Evolutionary conservation across 2,329 filamentous ascomycete genomes (phyloP).

Genomic region (Chlorencoelia australis): DNA sequence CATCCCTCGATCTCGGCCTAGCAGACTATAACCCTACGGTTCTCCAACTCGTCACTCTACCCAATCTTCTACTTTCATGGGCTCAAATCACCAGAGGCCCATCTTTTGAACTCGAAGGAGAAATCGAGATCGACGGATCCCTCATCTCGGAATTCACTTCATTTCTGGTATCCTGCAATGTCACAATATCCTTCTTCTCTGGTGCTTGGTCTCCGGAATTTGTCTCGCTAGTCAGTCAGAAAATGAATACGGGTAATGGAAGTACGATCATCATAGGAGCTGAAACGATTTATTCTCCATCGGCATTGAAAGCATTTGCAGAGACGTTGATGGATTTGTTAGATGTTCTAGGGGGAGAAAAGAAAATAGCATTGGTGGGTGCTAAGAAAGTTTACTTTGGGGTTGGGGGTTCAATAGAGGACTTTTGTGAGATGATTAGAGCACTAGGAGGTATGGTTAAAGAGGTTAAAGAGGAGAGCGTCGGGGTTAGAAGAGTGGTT

Average conservation of each 20-base stretch:
- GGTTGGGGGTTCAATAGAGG: constrained; percentile 71
- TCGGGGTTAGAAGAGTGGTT: constrained; percentile 52
- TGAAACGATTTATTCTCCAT: constrained; percentile 76
- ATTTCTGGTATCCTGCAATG: constrained; percentile 38
- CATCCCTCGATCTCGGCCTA: constrained; percentile 48
- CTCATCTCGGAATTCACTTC: constrained; percentile 50
- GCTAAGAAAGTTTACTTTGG: constrained; percentile 80
- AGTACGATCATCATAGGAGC: constrained; percentile 53
- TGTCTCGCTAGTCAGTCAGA: constrained; percentile 40
- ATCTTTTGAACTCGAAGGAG: constrained; percentile 23
- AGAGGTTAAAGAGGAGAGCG: constrained; percentile 46
- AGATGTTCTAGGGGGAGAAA: constrained; percentile 27
- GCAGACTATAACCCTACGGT: constrained; percentile 76
- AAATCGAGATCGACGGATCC: constrained; percentile 26
- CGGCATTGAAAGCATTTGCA: constrained; percentile 58
- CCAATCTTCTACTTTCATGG: constrained; percentile 68
- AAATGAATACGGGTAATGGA: constrained; percentile 19
- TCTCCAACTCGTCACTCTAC: constrained; percentile 66
- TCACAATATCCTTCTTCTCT: constrained; percentile 58
- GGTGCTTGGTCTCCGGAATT: constrained; percentile 65
- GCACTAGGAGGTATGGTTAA: constrained; percentile 39
- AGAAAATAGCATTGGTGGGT: constrained; percentile 49
- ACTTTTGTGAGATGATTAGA: constrained; percentile 49
- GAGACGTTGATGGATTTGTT: constrained; percentile 54
- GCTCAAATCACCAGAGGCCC: constrained; percentile 15